These are phyloP conservation scores for Pyrus bretschneideri DNA, from an alignment of 306 rosid species.

Conservation along the genomic window DNA sequence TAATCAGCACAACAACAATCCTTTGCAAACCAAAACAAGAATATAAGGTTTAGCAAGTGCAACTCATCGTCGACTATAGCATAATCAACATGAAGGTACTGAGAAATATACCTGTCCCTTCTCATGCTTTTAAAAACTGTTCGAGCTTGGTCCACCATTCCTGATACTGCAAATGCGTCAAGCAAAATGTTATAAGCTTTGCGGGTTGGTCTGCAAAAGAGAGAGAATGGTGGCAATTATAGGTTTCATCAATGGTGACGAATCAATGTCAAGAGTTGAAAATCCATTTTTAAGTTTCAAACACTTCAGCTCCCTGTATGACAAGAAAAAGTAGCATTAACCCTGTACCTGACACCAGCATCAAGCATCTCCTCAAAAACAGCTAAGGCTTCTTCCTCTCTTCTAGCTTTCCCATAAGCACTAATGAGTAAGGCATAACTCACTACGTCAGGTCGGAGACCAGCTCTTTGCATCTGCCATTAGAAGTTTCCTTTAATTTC, in stretches of 20 bases:
- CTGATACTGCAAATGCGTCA: conserved; percentile 88
- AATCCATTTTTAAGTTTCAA: neutral
- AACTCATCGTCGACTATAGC: conserved; percentile 1
- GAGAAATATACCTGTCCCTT: conserved; percentile 69
- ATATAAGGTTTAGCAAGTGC: neutral
- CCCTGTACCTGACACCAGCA: conserved; percentile 80
- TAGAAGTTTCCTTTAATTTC: conserved; percentile 42
- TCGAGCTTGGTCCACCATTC: conserved; percentile 92
- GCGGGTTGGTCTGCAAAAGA: conserved; percentile 67
- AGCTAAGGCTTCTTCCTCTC: conserved; percentile 96
- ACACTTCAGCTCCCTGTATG: neutral
- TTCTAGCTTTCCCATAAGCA: conserved; percentile 96
- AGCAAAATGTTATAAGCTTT: conserved; percentile 91
- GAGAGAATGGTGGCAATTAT: neutral
- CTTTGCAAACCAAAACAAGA: neutral
- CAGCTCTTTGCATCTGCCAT: conserved; percentile 95
- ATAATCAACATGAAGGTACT: conserved; percentile 4
- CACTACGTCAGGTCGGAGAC: conserved; percentile 78
- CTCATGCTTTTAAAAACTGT: conserved; percentile 86
- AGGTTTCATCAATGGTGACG: conserved; percentile 1
- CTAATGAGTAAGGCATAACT: conserved; percentile 79
- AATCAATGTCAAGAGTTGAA: neutral
- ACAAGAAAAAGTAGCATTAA: neutral
- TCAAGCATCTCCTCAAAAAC: conserved; percentile 98
- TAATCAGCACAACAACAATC: neutral